A percentile compares a stretch with the other conserved stretches of the same genome.
phyloP scores from a whole-genome alignment of 257 asterid species.

The Catharanthus roseus region DNA sequence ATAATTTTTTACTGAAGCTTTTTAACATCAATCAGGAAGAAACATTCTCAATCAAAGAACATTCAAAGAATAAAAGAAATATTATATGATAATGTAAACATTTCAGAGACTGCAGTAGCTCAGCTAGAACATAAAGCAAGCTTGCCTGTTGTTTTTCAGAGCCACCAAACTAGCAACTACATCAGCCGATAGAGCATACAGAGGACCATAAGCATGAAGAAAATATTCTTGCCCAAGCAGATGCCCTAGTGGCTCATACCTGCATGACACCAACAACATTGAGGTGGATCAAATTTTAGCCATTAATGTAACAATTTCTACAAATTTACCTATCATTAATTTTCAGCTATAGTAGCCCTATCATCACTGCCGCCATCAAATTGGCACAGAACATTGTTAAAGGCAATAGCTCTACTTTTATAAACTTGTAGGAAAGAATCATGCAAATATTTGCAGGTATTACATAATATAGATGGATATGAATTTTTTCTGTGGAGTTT shows the following conservation, averaged over 20 bases:
- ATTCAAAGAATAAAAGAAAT: neutral
- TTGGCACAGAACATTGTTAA: neutral
- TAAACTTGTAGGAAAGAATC: neutral
- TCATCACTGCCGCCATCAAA: neutral
- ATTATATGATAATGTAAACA: neutral
- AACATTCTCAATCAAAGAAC: neutral
- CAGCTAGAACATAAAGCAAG: constrained; percentile 19
- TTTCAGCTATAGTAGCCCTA: neutral
- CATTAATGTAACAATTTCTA: neutral
- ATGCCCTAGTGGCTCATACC: constrained; percentile 85
- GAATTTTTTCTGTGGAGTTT: neutral
- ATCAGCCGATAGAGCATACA: constrained; percentile 92
- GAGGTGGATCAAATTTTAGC: neutral
- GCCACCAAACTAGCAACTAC: constrained; percentile 95
- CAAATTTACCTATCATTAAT: neutral
- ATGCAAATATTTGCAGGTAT: neutral
- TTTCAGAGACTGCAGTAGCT: neutral
- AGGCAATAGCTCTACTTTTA: neutral
- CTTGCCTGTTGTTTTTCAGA: constrained; percentile 83
- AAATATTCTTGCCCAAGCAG: constrained; percentile 93
- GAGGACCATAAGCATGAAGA: constrained; percentile 95
- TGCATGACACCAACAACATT: constrained; percentile 25
- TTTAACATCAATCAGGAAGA: neutral
- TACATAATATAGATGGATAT: neutral
- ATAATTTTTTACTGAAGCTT: neutral